Base-by-base conservation (phyloP, 208 protist species). In the Trypanosoma lewisi region DNA sequence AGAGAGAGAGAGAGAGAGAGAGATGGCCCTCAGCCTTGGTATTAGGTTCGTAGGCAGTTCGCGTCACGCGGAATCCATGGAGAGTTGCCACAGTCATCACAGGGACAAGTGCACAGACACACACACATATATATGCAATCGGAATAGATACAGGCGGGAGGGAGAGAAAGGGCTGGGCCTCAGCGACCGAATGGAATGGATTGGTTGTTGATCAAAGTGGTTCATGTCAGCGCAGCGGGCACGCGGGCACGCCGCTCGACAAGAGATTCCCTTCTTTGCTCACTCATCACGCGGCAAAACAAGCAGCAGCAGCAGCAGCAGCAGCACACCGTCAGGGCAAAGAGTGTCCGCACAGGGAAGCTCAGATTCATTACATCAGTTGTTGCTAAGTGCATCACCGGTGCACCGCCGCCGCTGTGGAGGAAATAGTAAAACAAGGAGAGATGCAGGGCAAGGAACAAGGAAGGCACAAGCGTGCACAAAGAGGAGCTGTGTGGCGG, bases 71-170 rank as follows among this genome's bases (percentile, higher is more conserved):
- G 52, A 31, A 49, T 69, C 63, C 63, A 58, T 53, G 63, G 63
- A 69, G 63, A 69, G 63, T 23, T 45, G 63, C 63, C 63, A 69
- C 53, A 61, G 48, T 69, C 63, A 62, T 61, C 63, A 69, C 41
- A n/a, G 23, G 53, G 44, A 44, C n/a, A 14, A 14, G 9, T 7
- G 42, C 45, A 28, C 45, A 50, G 14, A 50, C 45, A 12, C 23
- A 28, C 45, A 30, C 21, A 50, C 21, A 28, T 9, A 27, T 14
- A 41, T 7, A 14, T 14, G 14, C 7, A 3, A 31, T 33, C 19
- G 33, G 17, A 17, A 25, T 12, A 33, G 28, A 52, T 2, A 30
- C 8, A 52, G 23, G 17, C 2, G 16, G 30, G 17, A 48, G 2
- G 30, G 23, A 49, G 25, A 45, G 27, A 7, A 21, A 16, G 50